Evolutionary conservation across 228 moss, liverwort and hornwort species (phyloP).

Genomic region (Sphagnum magellanicum): DNA sequence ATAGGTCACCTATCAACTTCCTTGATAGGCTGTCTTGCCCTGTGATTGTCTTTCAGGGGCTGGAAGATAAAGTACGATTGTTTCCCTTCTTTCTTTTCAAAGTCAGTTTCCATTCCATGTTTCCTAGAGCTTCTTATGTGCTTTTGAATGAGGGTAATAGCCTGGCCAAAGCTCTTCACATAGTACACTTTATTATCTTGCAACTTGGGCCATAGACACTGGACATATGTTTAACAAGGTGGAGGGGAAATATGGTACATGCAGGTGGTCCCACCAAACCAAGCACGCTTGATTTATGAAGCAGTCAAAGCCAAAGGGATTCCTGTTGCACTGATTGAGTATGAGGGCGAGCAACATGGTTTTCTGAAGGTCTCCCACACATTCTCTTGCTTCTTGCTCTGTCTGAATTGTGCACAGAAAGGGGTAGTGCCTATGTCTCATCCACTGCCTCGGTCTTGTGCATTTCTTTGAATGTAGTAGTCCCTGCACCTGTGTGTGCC

Average conservation of each 20-base stretch:
- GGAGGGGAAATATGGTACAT: neutral
- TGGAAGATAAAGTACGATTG: conserved; percentile 72
- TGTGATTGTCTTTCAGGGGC: conserved; percentile 87
- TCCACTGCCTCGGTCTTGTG: neutral
- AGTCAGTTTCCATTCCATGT: too few relatives aligned
- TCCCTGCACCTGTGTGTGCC: neutral
- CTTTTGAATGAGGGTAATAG: too few relatives aligned
- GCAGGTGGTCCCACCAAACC: conserved; percentile 85
- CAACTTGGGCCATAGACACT: too few relatives aligned
- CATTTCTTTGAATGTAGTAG: neutral
- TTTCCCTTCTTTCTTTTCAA: neutral
- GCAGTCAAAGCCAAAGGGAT: conserved; percentile 73
- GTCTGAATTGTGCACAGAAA: too few relatives aligned
- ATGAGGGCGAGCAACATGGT: conserved; percentile 89
- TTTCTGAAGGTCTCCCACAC: conserved; percentile 58
- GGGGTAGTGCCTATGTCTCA: too few relatives aligned
- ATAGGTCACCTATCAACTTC: conserved; percentile 88
- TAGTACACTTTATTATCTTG: too few relatives aligned
- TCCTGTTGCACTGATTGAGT: conserved; percentile 83
- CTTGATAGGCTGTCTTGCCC: conserved; percentile 79
- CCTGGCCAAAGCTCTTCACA: too few relatives aligned
- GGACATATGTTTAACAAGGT: too few relatives aligned
- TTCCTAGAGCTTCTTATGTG: too few relatives aligned
- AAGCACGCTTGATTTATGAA: conserved; percentile 73
- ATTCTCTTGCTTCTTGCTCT: neutral